These are phyloP conservation scores for Globisporangium ultimum DNA, from an alignment of 352 stramenopile species.

Conservation along the genomic window DNA sequence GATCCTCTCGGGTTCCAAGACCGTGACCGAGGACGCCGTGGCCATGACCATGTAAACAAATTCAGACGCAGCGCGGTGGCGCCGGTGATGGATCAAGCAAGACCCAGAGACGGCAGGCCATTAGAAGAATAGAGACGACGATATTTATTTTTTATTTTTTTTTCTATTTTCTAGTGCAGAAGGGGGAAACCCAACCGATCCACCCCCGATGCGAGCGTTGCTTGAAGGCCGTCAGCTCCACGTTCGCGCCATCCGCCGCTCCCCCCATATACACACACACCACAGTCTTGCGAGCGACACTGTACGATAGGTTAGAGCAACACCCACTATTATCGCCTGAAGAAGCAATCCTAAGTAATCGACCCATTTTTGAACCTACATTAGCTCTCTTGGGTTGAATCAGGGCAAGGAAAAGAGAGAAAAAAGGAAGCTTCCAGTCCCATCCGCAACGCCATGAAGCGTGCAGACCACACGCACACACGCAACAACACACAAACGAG, in stretches of 20 bases:
- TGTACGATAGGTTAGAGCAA: constrained; percentile 59
- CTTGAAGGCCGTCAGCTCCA: not conserved
- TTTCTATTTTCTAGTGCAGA: constrained; percentile 1
- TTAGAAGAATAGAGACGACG: constrained; percentile 2
- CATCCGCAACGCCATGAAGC: too few relatives aligned
- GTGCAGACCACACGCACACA: too few relatives aligned
- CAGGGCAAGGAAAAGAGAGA: too few relatives aligned
- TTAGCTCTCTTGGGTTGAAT: too few relatives aligned
- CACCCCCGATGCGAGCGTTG: not conserved
- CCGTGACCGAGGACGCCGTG: constrained; percentile 18
- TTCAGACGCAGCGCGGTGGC: constrained; percentile 2
- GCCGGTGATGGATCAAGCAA: not conserved
- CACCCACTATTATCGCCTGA: constrained; percentile 24
- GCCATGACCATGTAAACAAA: not conserved
- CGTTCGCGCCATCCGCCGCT: constrained; percentile 1
- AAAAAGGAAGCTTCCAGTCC: too few relatives aligned
- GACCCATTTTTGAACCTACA: not conserved
- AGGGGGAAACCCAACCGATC: not conserved
- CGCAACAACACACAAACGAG: too few relatives aligned
- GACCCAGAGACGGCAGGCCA: too few relatives aligned
- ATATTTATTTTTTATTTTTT: constrained; percentile 3
- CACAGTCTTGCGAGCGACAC: constrained; percentile 32
- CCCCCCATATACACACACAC: constrained; percentile 12
- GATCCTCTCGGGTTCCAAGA: constrained; percentile 65
- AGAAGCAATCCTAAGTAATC: not conserved